A percentile compares a stretch with the other conserved stretches of the same genome.
Conservation (phyloP, 495 filamentous ascomycete species). For the Aspergillus carlsbadensis region DNA sequence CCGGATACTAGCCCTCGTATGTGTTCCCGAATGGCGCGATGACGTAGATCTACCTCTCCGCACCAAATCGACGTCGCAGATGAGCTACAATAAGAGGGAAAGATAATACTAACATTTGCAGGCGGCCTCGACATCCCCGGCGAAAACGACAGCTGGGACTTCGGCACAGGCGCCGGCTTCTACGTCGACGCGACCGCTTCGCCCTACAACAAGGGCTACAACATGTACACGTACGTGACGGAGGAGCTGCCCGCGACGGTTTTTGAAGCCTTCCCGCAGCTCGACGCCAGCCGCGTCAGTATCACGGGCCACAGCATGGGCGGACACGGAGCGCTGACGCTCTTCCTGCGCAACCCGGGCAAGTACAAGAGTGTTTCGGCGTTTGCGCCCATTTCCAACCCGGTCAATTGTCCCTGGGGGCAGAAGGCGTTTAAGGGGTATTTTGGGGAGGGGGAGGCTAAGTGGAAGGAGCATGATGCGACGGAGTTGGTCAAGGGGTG, state of each 20-base stretch:
- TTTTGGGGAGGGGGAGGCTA: slow-evolving; percentile 69
- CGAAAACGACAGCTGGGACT: slow-evolving; percentile 85
- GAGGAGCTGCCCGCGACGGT: slow-evolving; percentile 75
- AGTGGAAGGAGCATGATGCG: slow-evolving; percentile 89
- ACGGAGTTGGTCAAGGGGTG: slow-evolving; percentile 80
- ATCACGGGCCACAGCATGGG: slow-evolving; percentile 97
- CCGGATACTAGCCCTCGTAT: slow-evolving; percentile 91
- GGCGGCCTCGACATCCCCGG: slow-evolving; percentile 72
- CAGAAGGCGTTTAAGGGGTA: slow-evolving; percentile 93
- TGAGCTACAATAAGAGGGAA: no score
- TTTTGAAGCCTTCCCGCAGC: slow-evolving; percentile 60
- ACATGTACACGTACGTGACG: slow-evolving; percentile 91
- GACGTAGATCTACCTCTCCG: not conserved
- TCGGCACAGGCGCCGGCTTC: slow-evolving; percentile 88
- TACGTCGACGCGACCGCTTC: slow-evolving; percentile 85
- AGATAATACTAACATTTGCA: slow-evolving; percentile 24
- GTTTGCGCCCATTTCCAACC: slow-evolving; percentile 91
- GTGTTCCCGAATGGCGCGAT: slow-evolving; percentile 23
- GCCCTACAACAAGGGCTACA: slow-evolving; percentile 73
- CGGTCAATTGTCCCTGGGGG: slow-evolving; percentile 84
- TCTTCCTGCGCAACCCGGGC: slow-evolving; percentile 88
- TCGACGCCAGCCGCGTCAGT: slow-evolving; percentile 67
- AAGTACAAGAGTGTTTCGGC: slow-evolving; percentile 85
- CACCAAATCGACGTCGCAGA: not conserved
- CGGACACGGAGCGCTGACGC: slow-evolving; percentile 88